These are phyloP conservation scores for Fusarium poae DNA, from an alignment of 2,329 filamentous ascomycete species.

Conservation along the genomic window DNA sequence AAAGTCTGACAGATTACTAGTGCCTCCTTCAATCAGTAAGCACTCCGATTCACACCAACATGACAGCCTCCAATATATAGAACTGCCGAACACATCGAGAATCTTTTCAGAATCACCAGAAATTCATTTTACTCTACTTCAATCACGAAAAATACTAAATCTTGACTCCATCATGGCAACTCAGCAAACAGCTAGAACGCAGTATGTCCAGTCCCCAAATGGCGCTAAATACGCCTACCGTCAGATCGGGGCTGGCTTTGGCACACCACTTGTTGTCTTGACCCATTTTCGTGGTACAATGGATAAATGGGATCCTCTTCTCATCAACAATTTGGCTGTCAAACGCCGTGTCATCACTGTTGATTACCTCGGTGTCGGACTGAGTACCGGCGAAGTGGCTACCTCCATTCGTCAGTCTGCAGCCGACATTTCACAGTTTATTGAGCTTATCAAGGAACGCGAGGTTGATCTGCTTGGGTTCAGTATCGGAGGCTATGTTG, in stretches of 20 bases:
- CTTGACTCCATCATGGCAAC: constrained; percentile 1
- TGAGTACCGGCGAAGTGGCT: constrained; percentile 3
- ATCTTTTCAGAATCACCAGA: rapidly evolving
- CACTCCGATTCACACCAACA: neutral
- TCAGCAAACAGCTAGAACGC: constrained; percentile 15
- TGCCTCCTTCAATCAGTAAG: neutral
- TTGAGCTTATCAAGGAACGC: neutral
- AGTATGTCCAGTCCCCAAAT: neutral
- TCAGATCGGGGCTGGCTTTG: neutral
- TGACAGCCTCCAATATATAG: neutral
- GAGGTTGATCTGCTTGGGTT: neutral
- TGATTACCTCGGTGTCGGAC: constrained; percentile 14
- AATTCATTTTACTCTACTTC: rapidly evolving
- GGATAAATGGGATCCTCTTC: constrained; percentile 21
- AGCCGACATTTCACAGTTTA: constrained; percentile 5
- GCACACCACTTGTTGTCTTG: neutral
- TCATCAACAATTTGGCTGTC: neutral
- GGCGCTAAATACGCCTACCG: constrained; percentile 13
- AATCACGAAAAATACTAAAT: neutral
- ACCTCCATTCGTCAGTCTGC: constrained; percentile 10
- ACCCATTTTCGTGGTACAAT: constrained; percentile 1
- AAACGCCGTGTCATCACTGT: constrained; percentile 2
- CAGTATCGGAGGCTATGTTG: constrained; percentile 14
- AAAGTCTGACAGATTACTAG: neutral
- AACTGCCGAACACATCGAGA: rapidly evolving